Evolutionary conservation across 106 monocot genomes (phyloP).

Genomic region (Phalaenopsis aphrodite): DNA sequence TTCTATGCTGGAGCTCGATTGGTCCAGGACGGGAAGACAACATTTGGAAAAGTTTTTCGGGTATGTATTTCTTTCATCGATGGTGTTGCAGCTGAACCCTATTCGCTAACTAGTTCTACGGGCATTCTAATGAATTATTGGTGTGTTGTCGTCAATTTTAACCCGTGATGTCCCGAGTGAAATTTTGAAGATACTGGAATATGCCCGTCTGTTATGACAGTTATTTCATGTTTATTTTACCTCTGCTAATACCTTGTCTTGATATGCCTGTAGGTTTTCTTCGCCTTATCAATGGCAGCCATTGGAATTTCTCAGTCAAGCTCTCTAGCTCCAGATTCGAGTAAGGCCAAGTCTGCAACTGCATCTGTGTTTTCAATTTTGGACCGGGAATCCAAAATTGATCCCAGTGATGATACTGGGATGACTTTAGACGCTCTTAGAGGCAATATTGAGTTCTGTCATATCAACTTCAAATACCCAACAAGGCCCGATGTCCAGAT

Average conservation of each 20-base stretch:
- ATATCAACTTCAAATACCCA: slow-evolving; percentile 35
- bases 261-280: slow-evolving; percentile 21
- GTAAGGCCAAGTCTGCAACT: slow-evolving; percentile 25
- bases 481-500: slow-evolving; percentile 34
- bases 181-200: too few relatives aligned
- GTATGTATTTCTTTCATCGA: slow-evolving; percentile 15
- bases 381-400: slow-evolving; percentile 30
- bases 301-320: slow-evolving; percentile 35
- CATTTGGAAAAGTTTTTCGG: slow-evolving; percentile 43
- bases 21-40: slow-evolving; percentile 44
- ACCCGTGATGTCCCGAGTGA: background rate
- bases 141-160: background rate
- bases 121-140: background rate
- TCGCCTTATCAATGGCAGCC: slow-evolving; percentile 26
- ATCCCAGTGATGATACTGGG: slow-evolving; percentile 27
- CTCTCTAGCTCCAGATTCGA: slow-evolving; percentile 27
- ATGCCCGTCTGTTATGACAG: too few relatives aligned
- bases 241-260: background rate
- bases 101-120: background rate
- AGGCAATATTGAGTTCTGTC: slow-evolving; percentile 29
- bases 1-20: slow-evolving; percentile 40
- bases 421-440: slow-evolving; percentile 13
- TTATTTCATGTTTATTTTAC: too few relatives aligned
- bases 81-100: background rate
- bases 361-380: slow-evolving; percentile 32